A percentile compares a stretch with the other conserved stretches of the same genome.
Evolutionary conservation across 441 rosid genomes (phyloP).

Genomic region (Erysimum cheiri): DNA sequence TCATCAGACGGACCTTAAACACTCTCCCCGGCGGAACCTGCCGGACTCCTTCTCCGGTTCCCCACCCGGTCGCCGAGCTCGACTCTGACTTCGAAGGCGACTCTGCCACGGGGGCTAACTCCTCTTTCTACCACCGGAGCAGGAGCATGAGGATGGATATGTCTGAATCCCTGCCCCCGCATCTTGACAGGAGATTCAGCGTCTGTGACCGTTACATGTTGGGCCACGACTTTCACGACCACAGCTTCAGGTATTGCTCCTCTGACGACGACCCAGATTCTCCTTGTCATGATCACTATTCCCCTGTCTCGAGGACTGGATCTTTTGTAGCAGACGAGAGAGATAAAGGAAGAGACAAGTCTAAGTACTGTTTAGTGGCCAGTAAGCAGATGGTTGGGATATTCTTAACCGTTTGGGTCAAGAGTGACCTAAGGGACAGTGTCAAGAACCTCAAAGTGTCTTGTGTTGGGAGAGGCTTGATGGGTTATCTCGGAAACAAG

Average conservation of each 20-base stretch:
- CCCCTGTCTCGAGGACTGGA: constrained; percentile 50
- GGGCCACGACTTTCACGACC: constrained; percentile 58
- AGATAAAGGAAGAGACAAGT: constrained; percentile 47
- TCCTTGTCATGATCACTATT: constrained; percentile 45
- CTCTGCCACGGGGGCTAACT: constrained; percentile 43
- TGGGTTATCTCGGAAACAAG: constrained; percentile 94
- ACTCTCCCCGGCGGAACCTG: constrained; percentile 61
- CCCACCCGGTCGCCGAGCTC: constrained; percentile 72
- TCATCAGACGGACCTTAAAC: constrained; percentile 66
- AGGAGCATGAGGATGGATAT: constrained; percentile 61
- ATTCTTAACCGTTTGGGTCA: constrained; percentile 75
- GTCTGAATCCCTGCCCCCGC: constrained; percentile 44
- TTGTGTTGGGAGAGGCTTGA: constrained; percentile 84
- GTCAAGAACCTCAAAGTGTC: constrained; percentile 73
- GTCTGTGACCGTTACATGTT: constrained; percentile 68
- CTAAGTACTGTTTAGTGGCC: constrained; percentile 71
- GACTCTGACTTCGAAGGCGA: constrained; percentile 71
- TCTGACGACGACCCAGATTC: constrained; percentile 72
- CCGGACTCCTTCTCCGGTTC: constrained; percentile 68
- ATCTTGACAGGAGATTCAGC: constrained; percentile 62
- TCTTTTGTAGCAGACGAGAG: constrained; percentile 54
- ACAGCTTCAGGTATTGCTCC: constrained; percentile 59
- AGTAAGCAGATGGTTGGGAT: constrained; percentile 89
- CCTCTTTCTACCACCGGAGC: constrained; percentile 59
- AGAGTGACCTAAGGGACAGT: constrained; percentile 65